These are phyloP conservation scores for Athelia psychrophila DNA, from an alignment of 1,284 basidiomycete genomes.

Conservation along the genomic window DNA sequence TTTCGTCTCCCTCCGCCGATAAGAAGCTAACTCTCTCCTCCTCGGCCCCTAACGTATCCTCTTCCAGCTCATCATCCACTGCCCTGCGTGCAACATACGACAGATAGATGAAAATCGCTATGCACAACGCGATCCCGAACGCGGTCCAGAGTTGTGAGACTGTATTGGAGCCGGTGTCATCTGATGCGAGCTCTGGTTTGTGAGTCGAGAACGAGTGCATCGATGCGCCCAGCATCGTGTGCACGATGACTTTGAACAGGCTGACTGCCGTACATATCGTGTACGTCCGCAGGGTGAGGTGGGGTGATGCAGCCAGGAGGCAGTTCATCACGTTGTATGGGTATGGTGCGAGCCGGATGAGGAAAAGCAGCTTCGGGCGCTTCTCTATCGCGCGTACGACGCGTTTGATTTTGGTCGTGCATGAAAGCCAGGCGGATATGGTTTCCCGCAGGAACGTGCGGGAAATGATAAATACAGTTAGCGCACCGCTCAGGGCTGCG, in stretches of 20 bases:
- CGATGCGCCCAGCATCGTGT: slow-evolving; percentile 78
- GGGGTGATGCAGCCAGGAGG: slow-evolving; percentile 81
- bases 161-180: slow-evolving; percentile 42
- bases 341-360: slow-evolving; percentile 83
- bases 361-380: slow-evolving; percentile 79
- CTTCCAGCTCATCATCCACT: slow-evolving; percentile 75
- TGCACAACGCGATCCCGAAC: slow-evolving; percentile 67
- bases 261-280: slow-evolving; percentile 78
- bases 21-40: slow-evolving; percentile 49
- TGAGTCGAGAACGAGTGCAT: slow-evolving; percentile 67
- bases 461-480: slow-evolving; percentile 76
- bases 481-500: slow-evolving; percentile 79
- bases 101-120: slow-evolving; percentile 78
- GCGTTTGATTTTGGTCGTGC: slow-evolving; percentile 61
- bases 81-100: slow-evolving; percentile 77
- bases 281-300: slow-evolving; percentile 78
- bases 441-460: slow-evolving; percentile 66
- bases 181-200: background rate
- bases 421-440: slow-evolving; percentile 72
- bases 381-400: slow-evolving; percentile 87
- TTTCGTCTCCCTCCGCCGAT: slow-evolving; percentile 16
- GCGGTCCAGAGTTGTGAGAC: slow-evolving; percentile 66
- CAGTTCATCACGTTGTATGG: slow-evolving; percentile 91
- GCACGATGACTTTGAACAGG: slow-evolving; percentile 83
- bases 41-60: slow-evolving; percentile 40